phyloP scores from a whole-genome alignment of 1,284 basidiomycete genomes.

The Moesziomyces parantarcticus region DNA sequence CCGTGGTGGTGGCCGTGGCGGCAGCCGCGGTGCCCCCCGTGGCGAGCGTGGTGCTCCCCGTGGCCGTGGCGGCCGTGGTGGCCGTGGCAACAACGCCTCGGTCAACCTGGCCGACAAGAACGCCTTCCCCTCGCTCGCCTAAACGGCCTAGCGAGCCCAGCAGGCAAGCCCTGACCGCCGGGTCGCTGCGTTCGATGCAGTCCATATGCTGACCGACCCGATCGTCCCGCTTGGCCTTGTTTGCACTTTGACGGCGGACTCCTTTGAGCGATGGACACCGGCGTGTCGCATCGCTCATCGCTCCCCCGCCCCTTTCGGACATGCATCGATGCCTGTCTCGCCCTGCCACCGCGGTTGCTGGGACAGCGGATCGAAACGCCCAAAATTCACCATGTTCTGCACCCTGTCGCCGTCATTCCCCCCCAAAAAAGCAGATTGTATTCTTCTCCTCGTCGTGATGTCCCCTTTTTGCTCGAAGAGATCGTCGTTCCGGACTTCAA shows the following conservation, averaged over 20 bases:
- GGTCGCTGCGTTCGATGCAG: constrained; percentile 12
- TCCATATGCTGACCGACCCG: constrained; percentile 2
- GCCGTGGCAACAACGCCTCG: constrained; percentile 74
- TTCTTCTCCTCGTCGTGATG: constrained; percentile 36
- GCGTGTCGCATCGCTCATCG: not conserved
- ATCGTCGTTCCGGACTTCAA: constrained; percentile 25
- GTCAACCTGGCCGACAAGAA: constrained; percentile 70
- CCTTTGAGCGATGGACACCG: not conserved
- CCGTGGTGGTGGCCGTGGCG: constrained; percentile 51
- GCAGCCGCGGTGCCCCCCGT: constrained; percentile 44
- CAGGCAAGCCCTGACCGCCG: constrained; percentile 13
- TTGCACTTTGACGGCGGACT: not conserved
- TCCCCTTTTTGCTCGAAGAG: constrained; percentile 34
- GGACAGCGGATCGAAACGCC: constrained; percentile 5
- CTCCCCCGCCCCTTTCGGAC: not conserved
- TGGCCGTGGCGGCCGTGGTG: constrained; percentile 70
- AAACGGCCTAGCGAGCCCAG: constrained; percentile 26
- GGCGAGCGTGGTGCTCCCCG: constrained; percentile 51
- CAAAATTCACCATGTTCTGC: constrained; percentile 27
- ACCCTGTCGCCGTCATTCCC: constrained; percentile 18
- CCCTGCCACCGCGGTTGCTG: constrained; percentile 5
- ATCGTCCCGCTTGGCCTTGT: constrained; percentile 3
- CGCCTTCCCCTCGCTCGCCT: constrained; percentile 66
- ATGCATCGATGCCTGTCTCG: constrained; percentile 7
- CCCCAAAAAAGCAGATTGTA: constrained; percentile 47